Conservation (phyloP, 805 yeast species). For the Spathaspora arborariae region DNA sequence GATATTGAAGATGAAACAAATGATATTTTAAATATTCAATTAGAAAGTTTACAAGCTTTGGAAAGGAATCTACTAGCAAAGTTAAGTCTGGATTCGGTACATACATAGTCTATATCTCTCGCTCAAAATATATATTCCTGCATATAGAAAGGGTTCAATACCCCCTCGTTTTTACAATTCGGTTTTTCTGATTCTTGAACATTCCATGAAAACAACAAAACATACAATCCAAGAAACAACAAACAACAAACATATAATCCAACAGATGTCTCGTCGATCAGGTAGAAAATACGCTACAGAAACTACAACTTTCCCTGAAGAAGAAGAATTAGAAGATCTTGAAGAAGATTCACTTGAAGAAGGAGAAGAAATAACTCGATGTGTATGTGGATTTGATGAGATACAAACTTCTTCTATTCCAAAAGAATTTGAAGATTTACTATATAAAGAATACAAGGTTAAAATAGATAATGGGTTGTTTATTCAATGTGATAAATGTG, state of each 20-base stretch:
- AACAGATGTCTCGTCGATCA: constrained; percentile 25
- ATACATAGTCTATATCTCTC: no score
- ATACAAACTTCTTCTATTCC: constrained; percentile 22
- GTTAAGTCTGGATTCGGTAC: no score
- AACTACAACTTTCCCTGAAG: constrained; percentile 14
- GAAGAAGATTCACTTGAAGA: constrained; percentile 25
- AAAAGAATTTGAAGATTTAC: constrained; percentile 20
- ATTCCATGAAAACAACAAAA: background rate
- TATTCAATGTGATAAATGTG: constrained; percentile 85
- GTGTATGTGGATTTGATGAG: constrained; percentile 41
- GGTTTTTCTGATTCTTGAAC: no score
- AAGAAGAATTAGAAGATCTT: constrained; percentile 11
- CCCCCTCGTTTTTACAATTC: no score
- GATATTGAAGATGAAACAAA: constrained; percentile 3
- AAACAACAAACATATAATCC: background rate
- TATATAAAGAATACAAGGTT: constrained; percentile 30
- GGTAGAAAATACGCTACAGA: constrained; percentile 20
- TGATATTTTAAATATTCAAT: constrained; percentile 3
- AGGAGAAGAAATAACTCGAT: constrained; percentile 40
- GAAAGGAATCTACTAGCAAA: background rate
- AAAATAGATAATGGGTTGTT: constrained; percentile 57
- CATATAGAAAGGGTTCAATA: no score
- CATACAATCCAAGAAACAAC: background rate
- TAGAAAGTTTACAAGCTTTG: constrained; percentile 1
- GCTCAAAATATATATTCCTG: no score